These are phyloP conservation scores for Bombardia bombarda DNA, from an alignment of 495 filamentous ascomycete species.

Conservation along the genomic window DNA sequence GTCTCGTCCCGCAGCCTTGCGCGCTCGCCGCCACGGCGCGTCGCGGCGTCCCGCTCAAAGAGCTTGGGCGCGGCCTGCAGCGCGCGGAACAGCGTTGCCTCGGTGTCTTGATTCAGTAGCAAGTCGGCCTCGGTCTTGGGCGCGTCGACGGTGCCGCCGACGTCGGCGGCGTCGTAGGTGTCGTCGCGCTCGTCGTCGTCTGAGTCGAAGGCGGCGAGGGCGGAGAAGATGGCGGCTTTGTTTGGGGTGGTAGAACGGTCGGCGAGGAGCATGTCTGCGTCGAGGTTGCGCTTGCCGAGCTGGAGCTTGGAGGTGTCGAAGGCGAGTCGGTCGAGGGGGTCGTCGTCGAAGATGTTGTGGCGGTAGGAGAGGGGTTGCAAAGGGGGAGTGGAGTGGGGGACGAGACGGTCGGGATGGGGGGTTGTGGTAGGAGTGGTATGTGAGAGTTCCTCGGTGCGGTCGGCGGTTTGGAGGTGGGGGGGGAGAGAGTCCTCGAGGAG, in stretches of 20 bases:
- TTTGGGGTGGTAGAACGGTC: constrained; percentile 48
- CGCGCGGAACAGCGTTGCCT: constrained; percentile 56
- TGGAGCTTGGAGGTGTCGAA: constrained; percentile 55
- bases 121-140: constrained; percentile 31
- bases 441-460: constrained; percentile 48
- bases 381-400: constrained; percentile 32
- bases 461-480: constrained; percentile 43
- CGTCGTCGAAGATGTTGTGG: constrained; percentile 67
- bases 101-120: constrained; percentile 29
- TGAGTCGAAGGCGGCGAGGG: constrained; percentile 82
- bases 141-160: constrained; percentile 75
- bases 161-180: constrained; percentile 87
- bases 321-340: constrained; percentile 70
- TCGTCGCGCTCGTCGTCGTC: constrained; percentile 98
- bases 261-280: constrained; percentile 52
- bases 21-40: constrained; percentile 55
- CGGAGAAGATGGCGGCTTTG: constrained; percentile 86
- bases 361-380: constrained; percentile 31
- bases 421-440: constrained; percentile 12
- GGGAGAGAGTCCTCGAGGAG: constrained; percentile 79
- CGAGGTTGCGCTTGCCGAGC: constrained; percentile 61
- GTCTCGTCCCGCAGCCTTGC: constrained; percentile 63
- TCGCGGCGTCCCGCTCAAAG: constrained; percentile 62
- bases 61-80: constrained; percentile 53
- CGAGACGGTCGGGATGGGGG: constrained; percentile 13